These are phyloP conservation scores for Nakazawaea pomicola DNA, from an alignment of 805 yeast genomes.

Conservation along the genomic window DNA sequence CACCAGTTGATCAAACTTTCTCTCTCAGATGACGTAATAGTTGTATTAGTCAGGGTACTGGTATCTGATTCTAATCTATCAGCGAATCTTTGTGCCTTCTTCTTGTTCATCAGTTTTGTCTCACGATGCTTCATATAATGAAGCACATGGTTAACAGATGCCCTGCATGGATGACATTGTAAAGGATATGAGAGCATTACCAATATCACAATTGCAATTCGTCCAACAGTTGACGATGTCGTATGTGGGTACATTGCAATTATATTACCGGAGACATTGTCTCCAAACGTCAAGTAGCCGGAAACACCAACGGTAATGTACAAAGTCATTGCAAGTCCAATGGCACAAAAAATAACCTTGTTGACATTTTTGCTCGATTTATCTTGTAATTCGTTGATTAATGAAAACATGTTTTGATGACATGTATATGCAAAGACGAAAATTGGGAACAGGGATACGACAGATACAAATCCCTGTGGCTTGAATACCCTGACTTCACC, in stretches of 20 bases:
- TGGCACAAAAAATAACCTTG: constrained; percentile 45
- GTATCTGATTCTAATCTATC: constrained; percentile 9
- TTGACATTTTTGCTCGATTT: constrained; percentile 42
- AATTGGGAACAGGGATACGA: constrained; percentile 80
- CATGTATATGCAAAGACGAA: constrained; percentile 94
- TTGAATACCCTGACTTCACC: constrained; percentile 46
- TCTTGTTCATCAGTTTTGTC: constrained; percentile 12
- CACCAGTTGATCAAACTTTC: constrained; percentile 16
- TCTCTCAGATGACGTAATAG: constrained; percentile 10
- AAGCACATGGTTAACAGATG: constrained; percentile 69
- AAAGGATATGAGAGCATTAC: constrained; percentile 84
- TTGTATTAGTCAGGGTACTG: constrained; percentile 7
- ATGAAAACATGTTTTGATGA: constrained; percentile 90
- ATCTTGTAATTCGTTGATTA: constrained; percentile 73
- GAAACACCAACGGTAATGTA: constrained; percentile 72
- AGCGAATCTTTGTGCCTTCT: constrained; percentile 16
- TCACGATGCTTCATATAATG: constrained; percentile 36
- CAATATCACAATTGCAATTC: constrained; percentile 72
- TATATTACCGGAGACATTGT: constrained; percentile 70
- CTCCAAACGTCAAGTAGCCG: constrained; percentile 88
- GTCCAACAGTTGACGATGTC: constrained; percentile 67
- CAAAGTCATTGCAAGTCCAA: constrained; percentile 53
- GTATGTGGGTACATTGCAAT: constrained; percentile 70
- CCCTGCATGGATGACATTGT: constrained; percentile 87
- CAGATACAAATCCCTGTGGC: constrained; percentile 40